Evolutionary conservation across 2,329 filamentous ascomycete species (phyloP).

Genomic region (Berkeleyomyces rouxiae): DNA sequence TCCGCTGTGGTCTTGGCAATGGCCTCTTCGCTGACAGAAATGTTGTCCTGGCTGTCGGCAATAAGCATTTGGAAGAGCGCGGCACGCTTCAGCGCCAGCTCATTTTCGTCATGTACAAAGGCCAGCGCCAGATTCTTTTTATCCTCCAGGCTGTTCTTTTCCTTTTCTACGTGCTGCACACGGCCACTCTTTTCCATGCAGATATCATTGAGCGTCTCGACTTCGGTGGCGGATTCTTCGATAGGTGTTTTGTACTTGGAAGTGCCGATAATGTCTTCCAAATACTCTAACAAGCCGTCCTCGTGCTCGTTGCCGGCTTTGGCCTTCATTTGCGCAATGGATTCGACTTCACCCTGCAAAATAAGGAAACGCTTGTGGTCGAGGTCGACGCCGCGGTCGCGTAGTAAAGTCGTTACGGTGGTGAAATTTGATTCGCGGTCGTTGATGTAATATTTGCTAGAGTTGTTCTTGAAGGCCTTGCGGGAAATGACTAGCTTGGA

Average conservation of each 20-base stretch:
- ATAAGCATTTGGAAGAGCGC: slow-evolving; percentile 86
- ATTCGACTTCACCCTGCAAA: slow-evolving; percentile 92
- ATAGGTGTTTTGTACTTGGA: slow-evolving; percentile 97
- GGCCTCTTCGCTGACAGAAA: slow-evolving; percentile 75
- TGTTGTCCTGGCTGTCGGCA: slow-evolving; percentile 74
- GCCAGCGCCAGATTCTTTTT: slow-evolving; percentile 91
- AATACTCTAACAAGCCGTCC: slow-evolving; percentile 85
- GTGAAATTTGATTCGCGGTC: slow-evolving; percentile 82
- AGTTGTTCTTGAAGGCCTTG: slow-evolving; percentile 92
- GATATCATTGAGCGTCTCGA: slow-evolving; percentile 83
- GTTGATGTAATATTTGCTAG: slow-evolving; percentile 97
- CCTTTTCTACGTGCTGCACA: slow-evolving; percentile 95
- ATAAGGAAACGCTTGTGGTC: slow-evolving; percentile 98
- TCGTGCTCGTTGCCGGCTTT: slow-evolving; percentile 93
- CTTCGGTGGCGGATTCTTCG: slow-evolving; percentile 78
- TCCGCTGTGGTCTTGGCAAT: slow-evolving; percentile 80
- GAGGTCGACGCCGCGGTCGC: slow-evolving; percentile 77
- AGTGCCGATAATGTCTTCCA: slow-evolving; percentile 96
- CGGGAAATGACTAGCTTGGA: slow-evolving; percentile 79
- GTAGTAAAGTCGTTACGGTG: slow-evolving; percentile 70
- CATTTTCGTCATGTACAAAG: slow-evolving; percentile 84
- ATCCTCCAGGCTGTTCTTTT: slow-evolving; percentile 80
- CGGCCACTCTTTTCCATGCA: slow-evolving; percentile 90
- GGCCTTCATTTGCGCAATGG: slow-evolving; percentile 97
- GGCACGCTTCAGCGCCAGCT: slow-evolving; percentile 75